Evolutionary conservation across 768 basidiomycete species (phyloP).

Genomic region (Tylopilus felleus): DNA sequence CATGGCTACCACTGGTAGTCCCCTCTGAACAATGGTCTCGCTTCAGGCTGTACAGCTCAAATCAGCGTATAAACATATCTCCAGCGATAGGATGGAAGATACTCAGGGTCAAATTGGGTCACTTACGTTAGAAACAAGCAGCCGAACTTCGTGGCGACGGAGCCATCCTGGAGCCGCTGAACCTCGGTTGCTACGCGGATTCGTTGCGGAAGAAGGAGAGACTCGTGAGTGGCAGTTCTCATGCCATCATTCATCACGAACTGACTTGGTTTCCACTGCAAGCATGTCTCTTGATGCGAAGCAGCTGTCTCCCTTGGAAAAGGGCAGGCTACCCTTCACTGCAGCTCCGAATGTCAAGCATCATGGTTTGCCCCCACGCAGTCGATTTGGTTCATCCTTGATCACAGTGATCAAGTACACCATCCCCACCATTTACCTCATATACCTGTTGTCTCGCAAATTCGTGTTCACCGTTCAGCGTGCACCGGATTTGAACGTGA

Average conservation of each 20-base stretch:
- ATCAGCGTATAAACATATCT: too few relatives aligned
- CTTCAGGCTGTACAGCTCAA: too few relatives aligned
- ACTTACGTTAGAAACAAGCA: background rate
- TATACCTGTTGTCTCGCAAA: constrained; percentile 15
- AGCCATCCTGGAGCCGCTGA: background rate
- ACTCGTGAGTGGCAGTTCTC: background rate
- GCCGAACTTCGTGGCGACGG: background rate
- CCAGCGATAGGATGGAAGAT: background rate
- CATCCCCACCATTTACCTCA: constrained; percentile 19
- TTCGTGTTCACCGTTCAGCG: background rate
- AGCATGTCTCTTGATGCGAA: constrained; percentile 12
- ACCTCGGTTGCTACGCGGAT: background rate
- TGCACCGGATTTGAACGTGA: background rate
- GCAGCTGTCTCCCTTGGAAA: constrained; percentile 12
- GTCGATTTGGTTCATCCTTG: constrained; percentile 2
- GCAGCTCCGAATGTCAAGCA: background rate
- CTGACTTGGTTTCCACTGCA: background rate
- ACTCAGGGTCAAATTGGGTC: background rate
- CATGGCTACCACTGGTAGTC: background rate
- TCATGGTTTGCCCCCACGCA: background rate
- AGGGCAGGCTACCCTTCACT: constrained; percentile 20
- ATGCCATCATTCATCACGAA: background rate
- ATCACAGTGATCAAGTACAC: constrained; percentile 16
- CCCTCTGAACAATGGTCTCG: too few relatives aligned
- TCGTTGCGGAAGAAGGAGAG: background rate